Evolutionary conservation across 2,329 filamentous ascomycete species (phyloP), one percentile per base, ranked within the genome.

Genomic region (Sarocladium kiliense): DNA sequence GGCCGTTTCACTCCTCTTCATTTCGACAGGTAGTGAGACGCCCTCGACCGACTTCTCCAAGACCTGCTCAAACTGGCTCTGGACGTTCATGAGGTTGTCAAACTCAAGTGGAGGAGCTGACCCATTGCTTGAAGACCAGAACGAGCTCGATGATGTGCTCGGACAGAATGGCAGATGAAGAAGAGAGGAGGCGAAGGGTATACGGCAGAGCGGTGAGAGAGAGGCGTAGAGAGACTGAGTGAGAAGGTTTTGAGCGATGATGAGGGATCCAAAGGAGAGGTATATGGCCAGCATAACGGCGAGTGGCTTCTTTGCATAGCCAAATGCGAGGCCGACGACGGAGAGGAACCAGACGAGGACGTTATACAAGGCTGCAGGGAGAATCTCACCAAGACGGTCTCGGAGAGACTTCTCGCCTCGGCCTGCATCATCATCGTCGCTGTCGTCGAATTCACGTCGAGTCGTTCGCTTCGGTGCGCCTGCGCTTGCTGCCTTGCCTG

Each of bases 11-110:
- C 86, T 85, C 10, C 84, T 80, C 72, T 91, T 92, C 84, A 94
- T 91, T 61, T 90, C 87, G 61, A 88, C 76, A 0, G 89, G 89
- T 2, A 94, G 71, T 1, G 82, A 83, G 1, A 85, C 81, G 1
- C 85, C 82, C 21, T 84, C 78, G 1, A 83, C 80, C 16, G 82
- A 84, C 57, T 84, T 81, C 60, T 89, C 82, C 3, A 94, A 71
- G 1, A 94, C 84, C 56, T 87, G 81, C 68, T 91, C 88, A 55
- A 95, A 91, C 26, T 85, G 79, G n/a, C 81, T 76, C 68, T 95
- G 89, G 1, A 88, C 81, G 18, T 77, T 77, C 76, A 94, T 87
- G 21, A 95, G 77, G 49, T 86, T 81, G 59, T 90, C 85, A 61
- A 93, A 93, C 63, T 91, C 85, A 44, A 86, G 73, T 3, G 68